Conservation (phyloP, 108 stramenopile species). For the Asterionellopsis glacialis region DNA sequence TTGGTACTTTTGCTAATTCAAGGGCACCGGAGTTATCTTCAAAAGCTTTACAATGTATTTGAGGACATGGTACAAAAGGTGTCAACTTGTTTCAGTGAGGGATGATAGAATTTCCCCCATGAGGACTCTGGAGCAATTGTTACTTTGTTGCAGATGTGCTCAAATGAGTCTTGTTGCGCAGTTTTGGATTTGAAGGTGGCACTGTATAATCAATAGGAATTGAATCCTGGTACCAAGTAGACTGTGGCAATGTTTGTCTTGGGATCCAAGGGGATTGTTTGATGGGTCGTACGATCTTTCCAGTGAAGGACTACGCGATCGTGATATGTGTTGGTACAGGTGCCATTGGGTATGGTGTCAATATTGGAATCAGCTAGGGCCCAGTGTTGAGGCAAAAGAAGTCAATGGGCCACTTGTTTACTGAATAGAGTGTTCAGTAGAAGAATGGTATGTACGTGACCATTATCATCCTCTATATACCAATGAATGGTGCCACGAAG, state of each 20-base stretch:
- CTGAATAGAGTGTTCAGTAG: slow-evolving; percentile 32
- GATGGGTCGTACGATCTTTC: neutral
- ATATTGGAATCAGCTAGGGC: too few species aligned
- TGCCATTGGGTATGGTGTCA: too few species aligned
- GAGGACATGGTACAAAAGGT: too few species aligned
- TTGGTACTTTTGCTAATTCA: too few species aligned
- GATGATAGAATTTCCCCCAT: too few species aligned
- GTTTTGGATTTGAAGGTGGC: too few species aligned
- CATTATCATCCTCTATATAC: slow-evolving; percentile 26
- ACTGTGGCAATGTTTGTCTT: neutral
- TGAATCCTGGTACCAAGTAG: neutral
- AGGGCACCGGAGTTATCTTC: too few species aligned
- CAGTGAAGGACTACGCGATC: neutral
- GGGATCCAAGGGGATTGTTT: neutral
- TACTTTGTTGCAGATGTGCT: too few species aligned
- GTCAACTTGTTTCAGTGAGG: too few species aligned
- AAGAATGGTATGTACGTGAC: slow-evolving; percentile 13
- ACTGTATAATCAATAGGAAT: neutral
- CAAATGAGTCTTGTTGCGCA: too few species aligned
- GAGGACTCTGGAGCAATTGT: too few species aligned
- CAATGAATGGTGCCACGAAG: slow-evolving; percentile 6
- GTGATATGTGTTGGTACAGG: neutral
- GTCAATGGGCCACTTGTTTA: neutral
- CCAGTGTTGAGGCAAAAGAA: slow-evolving; percentile 26
- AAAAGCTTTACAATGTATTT: too few species aligned